These are phyloP conservation scores for Corinectria fuckeliana DNA, from an alignment of 2,329 filamentous ascomycete species.

Conservation along the genomic window DNA sequence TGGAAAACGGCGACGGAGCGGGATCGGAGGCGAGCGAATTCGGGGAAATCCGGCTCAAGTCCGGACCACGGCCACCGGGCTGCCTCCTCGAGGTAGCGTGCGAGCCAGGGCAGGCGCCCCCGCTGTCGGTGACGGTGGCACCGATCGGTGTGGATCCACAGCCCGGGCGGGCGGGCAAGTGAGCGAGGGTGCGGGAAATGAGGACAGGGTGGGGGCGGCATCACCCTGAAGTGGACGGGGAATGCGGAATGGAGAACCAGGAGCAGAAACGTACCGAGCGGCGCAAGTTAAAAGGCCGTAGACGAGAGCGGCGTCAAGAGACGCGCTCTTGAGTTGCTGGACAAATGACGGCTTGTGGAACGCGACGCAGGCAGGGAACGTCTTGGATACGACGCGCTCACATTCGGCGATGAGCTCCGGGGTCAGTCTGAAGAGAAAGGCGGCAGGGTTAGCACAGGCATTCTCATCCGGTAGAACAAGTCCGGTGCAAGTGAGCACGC, in stretches of 20 bases:
- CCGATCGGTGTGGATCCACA: conserved; percentile 38
- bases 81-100: not conserved
- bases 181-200: conserved; percentile 29
- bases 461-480: conserved; percentile 2
- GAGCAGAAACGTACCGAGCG: conserved; percentile 56
- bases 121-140: conserved; percentile 29
- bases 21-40: conserved; percentile 12
- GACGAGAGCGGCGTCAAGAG: conserved; percentile 62
- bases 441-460: conserved; percentile 33
- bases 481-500: conserved; percentile 3
- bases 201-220: conserved; percentile 19
- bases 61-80: conserved; percentile 24
- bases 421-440: conserved; percentile 50
- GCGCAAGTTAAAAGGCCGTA: conserved; percentile 65
- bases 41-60: conserved; percentile 33
- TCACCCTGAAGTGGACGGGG: conserved; percentile 19
- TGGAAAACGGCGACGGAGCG: conserved; percentile 9
- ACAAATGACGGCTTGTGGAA: conserved; percentile 69
- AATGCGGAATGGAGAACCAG: conserved; percentile 24
- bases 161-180: conserved; percentile 31
- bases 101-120: not conserved
- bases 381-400: conserved; percentile 66
- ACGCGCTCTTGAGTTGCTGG: conserved; percentile 63
- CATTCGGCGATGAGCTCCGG: conserved; percentile 65
- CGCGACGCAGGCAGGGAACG: conserved; percentile 65